Evolutionary conservation across 352 stramenopile genomes (phyloP), one percentile per base, ranked within the genome.

Genomic region (Pythium myriotylum): DNA sequence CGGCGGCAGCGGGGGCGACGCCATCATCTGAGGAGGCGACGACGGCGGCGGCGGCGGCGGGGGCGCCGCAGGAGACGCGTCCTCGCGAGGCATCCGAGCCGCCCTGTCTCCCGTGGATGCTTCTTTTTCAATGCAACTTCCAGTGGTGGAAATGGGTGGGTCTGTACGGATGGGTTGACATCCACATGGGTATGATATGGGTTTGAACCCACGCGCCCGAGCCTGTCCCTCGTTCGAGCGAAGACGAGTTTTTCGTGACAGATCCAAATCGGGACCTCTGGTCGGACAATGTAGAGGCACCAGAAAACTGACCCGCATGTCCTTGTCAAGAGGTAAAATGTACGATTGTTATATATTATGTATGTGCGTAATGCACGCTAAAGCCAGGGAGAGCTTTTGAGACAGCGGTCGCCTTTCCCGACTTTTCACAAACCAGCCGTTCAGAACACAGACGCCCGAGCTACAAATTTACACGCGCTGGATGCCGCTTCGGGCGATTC

Each of bases 41-140:
- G 62, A 49, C 1, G 65, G 62, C 37, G 70, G 52, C 12, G 65
- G 67, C 56, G 70, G 62, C 54, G 70, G 66, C 40, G 72, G 49
- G 26, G 59, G 24, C 37, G 58, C 49, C 37, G 66, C 53, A 10
- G 61, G 39, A 20, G 64, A 59, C 27, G 40, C 49, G 39, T 66
- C 59, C 20, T 60, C 49, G 48, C 42, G 59, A 45, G 47, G 7
- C 60, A 59, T 67, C n/a, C 37, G 22, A 37, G 12, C 14, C 14
- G 22, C 29, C 19, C 40, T 26, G 24, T 23, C 12, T 26, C 14
- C 9, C 17, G 16, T 46, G 40, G 12, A 26, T 19, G 6, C 24
- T 32, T 10, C 27, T 58, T 40, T 33, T 47, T 48, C 33, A 37
- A 43, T 40, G 43, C 54, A 59, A 59, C 40, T 59, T 57, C 33